Base-by-base conservation (phyloP, 768 basidiomycete species). In the Kwoniella dendrophila region DNA sequence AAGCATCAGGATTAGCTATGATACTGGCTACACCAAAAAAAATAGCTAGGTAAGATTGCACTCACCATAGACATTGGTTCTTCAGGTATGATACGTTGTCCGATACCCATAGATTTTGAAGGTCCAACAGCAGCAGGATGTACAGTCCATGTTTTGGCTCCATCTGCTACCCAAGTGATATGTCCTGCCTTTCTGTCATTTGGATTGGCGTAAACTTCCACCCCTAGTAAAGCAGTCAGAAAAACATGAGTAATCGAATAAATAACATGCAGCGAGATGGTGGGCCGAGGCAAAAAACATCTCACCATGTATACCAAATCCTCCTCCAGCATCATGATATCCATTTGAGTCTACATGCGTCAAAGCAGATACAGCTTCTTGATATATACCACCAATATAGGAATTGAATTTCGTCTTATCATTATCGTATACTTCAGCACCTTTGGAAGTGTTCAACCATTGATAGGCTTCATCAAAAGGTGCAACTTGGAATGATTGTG, bases 121-220 rank as follows among this genome's bases (percentile, higher is more conserved):
- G 92, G 80, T 3, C 86, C 88, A n/a, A 92, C 79, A 2, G 90
- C 81, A 2, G 80, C 82, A 1, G 89, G 80, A 10, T 84, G 86
- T 47, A 89, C 78, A 30, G 83, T 87, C 92, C 94, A 97, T 0
- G 88, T 84, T 71, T 84, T 79, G 38, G 81, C 64, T 4, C 85
- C 87, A 62, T 86, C 82, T 63, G 85, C 85, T 49, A 84, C 86
- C 93, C 94, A 97, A 2, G 89, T 88, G 54, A 96, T 86, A 71
- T 89, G 90, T 10, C 90, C 89, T n/a, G 86, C 81, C 6, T 82
- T 66, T 18, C 88, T 82, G 56, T 85, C 69, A 50, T 79, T 85
- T n/a, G 87, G 86, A 75, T 92, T 83, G 38, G 87, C 84, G 85
- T 85, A 92, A 81, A 85, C 89, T 76, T 96, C 94, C 68, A 85